These are phyloP conservation scores for Tricholoma matsutake DNA, from an alignment of 768 basidiomycete species.

Conservation along the genomic window DNA sequence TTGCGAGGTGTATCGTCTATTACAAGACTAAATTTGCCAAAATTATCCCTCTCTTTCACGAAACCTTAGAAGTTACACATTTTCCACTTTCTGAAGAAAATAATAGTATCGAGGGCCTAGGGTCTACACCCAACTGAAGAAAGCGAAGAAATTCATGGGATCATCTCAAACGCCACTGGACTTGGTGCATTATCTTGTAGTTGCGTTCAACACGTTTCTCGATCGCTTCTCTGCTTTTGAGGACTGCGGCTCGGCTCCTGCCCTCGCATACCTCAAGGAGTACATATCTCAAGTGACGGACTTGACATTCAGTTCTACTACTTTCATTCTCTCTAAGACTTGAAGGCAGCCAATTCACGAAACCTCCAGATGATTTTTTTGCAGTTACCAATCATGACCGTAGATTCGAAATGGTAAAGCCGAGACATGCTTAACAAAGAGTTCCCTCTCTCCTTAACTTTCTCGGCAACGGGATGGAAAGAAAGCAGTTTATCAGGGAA, in stretches of 20 bases:
- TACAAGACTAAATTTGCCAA: background rate
- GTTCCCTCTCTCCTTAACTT: background rate
- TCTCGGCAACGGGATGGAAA: background rate
- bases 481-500: background rate
- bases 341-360: background rate
- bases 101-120: background rate
- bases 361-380: background rate
- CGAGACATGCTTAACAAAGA: background rate
- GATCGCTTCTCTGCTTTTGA: background rate
- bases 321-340: background rate
- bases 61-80: background rate
- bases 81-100: background rate
- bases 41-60: background rate
- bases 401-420: background rate
- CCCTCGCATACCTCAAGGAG: background rate
- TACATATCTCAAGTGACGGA: background rate
- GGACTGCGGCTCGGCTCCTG: background rate
- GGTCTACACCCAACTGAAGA: background rate
- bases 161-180: background rate
- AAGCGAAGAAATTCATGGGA: background rate
- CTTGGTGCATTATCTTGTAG: background rate
- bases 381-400: background rate
- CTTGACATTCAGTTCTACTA: background rate
- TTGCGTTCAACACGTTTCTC: background rate
- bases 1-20: background rate